These are phyloP conservation scores for Mychonastes homosphaera DNA, from an alignment of 139 green algal genomes.

Conservation along the genomic window DNA sequence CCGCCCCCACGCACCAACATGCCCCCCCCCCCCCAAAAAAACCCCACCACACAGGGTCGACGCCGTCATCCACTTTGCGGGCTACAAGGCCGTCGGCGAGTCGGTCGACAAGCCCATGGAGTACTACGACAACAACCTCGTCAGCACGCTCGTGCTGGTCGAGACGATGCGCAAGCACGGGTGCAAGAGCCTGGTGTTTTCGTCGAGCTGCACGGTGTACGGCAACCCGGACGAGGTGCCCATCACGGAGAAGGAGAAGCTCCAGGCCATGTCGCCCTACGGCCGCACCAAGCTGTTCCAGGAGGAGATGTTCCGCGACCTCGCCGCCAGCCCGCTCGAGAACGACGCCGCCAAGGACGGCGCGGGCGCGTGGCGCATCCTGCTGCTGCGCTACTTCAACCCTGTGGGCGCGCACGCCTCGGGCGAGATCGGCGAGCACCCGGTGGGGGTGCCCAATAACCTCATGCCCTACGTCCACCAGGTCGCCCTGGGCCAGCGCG, in stretches of 20 bases:
- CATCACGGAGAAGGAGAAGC: conserved; percentile 74
- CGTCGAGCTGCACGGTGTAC: conserved; percentile 91
- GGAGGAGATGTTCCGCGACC: conserved; percentile 71
- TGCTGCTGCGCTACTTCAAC: conserved; percentile 92
- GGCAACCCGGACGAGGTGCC: conserved; percentile 82
- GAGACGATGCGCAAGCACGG: conserved; percentile 58
- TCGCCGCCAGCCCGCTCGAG: conserved; percentile 27
- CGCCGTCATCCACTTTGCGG: conserved; percentile 91
- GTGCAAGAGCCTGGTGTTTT: conserved; percentile 80
- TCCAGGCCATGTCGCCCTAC: conserved; percentile 79
- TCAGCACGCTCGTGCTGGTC: conserved; percentile 72
- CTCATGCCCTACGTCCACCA: conserved; percentile 98
- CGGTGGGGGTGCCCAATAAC: conserved; percentile 95
- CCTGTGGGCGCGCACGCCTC: conserved; percentile 77
- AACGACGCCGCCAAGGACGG: too few relatives aligned
- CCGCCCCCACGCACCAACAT: too few relatives aligned
- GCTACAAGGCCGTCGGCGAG: conserved; percentile 90
- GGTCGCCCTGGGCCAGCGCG: conserved; percentile 79
- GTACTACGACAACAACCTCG: conserved; percentile 99
- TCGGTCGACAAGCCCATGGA: conserved; percentile 74
- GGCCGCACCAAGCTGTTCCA: conserved; percentile 97
- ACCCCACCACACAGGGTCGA: too few relatives aligned
- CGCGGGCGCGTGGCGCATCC: conserved; percentile 80
- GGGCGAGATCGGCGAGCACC: conserved; percentile 88
- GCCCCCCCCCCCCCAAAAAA: too few relatives aligned